Evolutionary conservation across 495 filamentous ascomycete species (phyloP).

Genomic region (Tuber magnatum): DNA sequence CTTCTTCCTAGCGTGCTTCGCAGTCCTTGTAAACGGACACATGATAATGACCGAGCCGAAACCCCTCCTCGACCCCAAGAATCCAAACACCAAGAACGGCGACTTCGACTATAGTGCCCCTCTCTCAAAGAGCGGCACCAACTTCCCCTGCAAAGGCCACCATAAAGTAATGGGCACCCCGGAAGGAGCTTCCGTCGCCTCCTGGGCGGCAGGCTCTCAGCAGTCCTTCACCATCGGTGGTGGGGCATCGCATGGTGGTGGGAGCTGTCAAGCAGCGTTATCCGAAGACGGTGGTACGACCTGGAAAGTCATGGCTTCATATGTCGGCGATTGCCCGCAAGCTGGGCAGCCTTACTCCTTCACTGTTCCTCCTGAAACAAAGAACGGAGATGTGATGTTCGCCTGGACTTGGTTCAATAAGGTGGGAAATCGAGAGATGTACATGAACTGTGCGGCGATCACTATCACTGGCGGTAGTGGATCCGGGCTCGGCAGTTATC

Average conservation of each 20-base stretch:
- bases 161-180: slow-evolving; percentile 48
- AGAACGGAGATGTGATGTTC: slow-evolving; percentile 43
- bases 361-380: slow-evolving; percentile 53
- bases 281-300: slow-evolving; percentile 56
- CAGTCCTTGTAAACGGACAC: slow-evolving; percentile 45
- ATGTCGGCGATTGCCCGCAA: slow-evolving; percentile 56
- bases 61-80: slow-evolving; percentile 47
- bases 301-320: slow-evolving; percentile 60
- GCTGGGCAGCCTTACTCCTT: slow-evolving; percentile 50
- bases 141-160: slow-evolving; percentile 64
- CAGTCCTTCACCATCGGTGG: slow-evolving; percentile 52
- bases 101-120: slow-evolving; percentile 54
- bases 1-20: background rate
- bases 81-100: slow-evolving; percentile 50
- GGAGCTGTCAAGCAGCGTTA: slow-evolving; percentile 58
- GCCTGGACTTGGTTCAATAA: slow-evolving; percentile 59
- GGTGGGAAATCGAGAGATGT: slow-evolving; percentile 55
- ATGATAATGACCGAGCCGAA: slow-evolving; percentile 54
- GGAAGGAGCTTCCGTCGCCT: slow-evolving; percentile 46
- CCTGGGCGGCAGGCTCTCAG: slow-evolving; percentile 50
- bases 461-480: slow-evolving; percentile 46
- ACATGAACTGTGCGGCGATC: slow-evolving; percentile 55
- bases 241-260: slow-evolving; percentile 55
- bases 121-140: slow-evolving; percentile 46
- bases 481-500: slow-evolving; percentile 37